Base-by-base conservation (phyloP, 2,329 filamentous ascomycete species). In the Cucurbitaria berberidis region DNA sequence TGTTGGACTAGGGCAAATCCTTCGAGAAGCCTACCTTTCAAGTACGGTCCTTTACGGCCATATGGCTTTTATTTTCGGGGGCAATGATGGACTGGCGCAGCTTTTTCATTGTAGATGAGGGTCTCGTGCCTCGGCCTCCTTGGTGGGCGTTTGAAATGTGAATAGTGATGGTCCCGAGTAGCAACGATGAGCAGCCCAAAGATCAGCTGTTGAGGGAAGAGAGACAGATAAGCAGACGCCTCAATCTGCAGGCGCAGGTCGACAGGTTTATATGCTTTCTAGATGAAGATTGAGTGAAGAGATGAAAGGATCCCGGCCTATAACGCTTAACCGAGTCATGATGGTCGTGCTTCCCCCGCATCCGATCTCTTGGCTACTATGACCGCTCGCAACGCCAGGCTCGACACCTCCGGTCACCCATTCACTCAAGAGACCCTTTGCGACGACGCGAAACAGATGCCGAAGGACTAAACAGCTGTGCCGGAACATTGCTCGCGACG, bases 251-350 rank as follows among this genome's bases (percentile, higher is more conserved):
- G 50, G 45, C 45, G 61, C 50, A 45, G 58, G 49, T 59, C 43
- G 59, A 60, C 62, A 67, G 63, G 48, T 59, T 55, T 60, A 57
- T 61, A 66, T 64, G 48, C 51, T 51, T 54, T 51, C 45, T 45
- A 70, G 64, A 69, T 71, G 64, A 69, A 63, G 55, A 27, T 45
- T 55, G 62, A 65, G 64, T 66, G 49, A 54, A 41, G 45, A 51
- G 60, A 60, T 53, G 51, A 53, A 49, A 53, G 38, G 36, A 62
- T 60, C 60, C 64, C 55, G 57, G 62, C 55, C 56, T 67, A 69
- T 68, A 68, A 57, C 64, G 53, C 35, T 49, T 55, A 61, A 51
- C 51, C 68, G 68, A 70, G 68, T 69, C 68, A 68, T 62, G 66
- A 60, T 59, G 66, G 61, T 59, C 45, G 46, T 48, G 55, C 52